Evolutionary conservation across 768 basidiomycete species (phyloP).

Genomic region (Leccinum variicolor): DNA sequence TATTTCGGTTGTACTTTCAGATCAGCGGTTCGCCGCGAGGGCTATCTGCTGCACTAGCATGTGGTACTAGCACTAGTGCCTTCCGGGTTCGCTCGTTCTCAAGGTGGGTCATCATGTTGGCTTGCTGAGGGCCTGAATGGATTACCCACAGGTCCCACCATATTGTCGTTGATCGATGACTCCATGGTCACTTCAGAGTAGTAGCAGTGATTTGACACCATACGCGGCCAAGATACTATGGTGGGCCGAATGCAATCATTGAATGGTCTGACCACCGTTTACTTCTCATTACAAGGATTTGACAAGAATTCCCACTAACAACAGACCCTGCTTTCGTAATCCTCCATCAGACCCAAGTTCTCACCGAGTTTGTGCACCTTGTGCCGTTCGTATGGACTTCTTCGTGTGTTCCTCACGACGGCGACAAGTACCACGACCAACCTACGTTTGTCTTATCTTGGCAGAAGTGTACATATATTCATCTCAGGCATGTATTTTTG

Average conservation of each 20-base stretch:
- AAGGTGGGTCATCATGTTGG: background rate
- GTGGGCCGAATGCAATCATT: background rate
- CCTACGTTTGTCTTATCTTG: conserved; percentile 2
- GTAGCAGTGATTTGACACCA: background rate
- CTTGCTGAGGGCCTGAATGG: background rate
- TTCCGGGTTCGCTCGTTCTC: background rate
- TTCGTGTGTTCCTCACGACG: background rate
- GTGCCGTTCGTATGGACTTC: background rate
- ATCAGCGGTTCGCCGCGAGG: background rate
- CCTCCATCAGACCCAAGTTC: background rate
- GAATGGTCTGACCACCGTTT: background rate
- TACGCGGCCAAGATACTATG: background rate
- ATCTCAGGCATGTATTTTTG: conserved; percentile 19
- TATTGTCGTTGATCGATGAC: background rate
- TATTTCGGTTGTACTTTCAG: background rate
- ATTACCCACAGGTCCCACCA: background rate
- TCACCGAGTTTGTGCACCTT: background rate
- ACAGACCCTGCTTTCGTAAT: background rate
- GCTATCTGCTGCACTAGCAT: background rate
- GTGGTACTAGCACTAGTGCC: background rate
- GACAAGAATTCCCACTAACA: background rate
- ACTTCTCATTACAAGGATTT: background rate
- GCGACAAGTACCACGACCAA: background rate
- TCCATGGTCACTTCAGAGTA: background rate
- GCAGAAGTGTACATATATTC: background rate